Percentiles rank a stretch among this genome's conserved stretches.
Conservation (phyloP, 345 rosid genomes). For the Lepidium africanum region DNA sequence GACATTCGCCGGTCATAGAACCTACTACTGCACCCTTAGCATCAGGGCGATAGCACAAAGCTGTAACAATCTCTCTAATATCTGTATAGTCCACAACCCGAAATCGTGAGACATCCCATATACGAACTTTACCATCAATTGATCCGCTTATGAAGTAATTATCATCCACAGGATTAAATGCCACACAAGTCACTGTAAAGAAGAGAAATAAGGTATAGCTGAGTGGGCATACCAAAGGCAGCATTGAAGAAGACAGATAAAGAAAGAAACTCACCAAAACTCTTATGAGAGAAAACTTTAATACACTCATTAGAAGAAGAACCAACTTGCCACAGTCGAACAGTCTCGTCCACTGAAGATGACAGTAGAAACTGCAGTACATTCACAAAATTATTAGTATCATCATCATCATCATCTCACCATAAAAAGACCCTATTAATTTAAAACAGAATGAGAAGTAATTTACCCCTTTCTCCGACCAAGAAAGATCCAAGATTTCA, state of each 20-base stretch:
- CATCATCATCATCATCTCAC: neutral
- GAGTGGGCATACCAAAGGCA: neutral
- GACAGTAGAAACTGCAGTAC: conserved; percentile 53
- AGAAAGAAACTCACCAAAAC: conserved; percentile 41
- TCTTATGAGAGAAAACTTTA: conserved; percentile 53
- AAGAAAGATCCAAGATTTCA: conserved; percentile 70
- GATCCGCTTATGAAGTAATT: conserved; percentile 63
- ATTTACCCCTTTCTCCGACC: conserved; percentile 74
- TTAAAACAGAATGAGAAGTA: neutral
- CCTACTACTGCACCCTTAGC: conserved; percentile 74
- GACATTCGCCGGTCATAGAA: conserved; percentile 59
- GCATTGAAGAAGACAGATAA: neutral
- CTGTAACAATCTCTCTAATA: conserved; percentile 63
- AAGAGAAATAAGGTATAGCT: neutral
- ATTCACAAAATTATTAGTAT: neutral
- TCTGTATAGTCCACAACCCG: conserved; percentile 59
- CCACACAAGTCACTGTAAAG: conserved; percentile 53
- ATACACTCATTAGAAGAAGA: conserved; percentile 44
- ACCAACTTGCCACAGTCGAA: conserved; percentile 56
- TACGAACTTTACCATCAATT: conserved; percentile 62
- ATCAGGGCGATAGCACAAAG: conserved; percentile 52
- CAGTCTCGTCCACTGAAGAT: conserved; percentile 60
- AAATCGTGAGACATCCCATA: conserved; percentile 54
- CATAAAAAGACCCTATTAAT: neutral
- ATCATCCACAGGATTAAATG: conserved; percentile 55